Conservation (phyloP, 768 basidiomycete genomes). For the Trametes cingulata region DNA sequence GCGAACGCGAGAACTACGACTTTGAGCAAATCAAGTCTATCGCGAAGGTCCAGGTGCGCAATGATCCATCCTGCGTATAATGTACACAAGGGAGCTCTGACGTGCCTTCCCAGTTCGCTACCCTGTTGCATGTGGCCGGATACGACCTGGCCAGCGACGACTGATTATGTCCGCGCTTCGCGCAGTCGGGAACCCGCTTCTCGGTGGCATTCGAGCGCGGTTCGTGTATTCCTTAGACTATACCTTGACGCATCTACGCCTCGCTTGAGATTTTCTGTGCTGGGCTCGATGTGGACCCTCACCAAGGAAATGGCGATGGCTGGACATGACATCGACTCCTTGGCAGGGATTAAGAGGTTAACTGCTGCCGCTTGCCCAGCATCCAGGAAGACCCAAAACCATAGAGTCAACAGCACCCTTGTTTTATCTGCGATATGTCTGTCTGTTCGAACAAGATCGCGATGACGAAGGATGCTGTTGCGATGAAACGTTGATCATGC, state of each 20-base stretch:
- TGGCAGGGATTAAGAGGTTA: too few relatives aligned
- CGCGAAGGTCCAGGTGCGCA: slow-evolving; percentile 77
- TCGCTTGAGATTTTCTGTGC: too few relatives aligned
- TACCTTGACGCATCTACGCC: neutral
- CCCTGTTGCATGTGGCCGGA: slow-evolving; percentile 9
- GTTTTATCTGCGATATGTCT: too few relatives aligned
- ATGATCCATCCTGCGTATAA: too few relatives aligned
- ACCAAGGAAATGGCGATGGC: too few relatives aligned
- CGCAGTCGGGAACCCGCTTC: neutral
- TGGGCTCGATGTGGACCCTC: too few relatives aligned
- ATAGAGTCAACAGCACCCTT: too few relatives aligned
- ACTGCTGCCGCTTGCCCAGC: too few relatives aligned
- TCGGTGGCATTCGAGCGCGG: neutral
- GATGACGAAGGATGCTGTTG: neutral
- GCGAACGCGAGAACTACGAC: slow-evolving; percentile 79
- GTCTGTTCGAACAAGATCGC: too few relatives aligned
- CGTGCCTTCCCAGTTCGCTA: neutral
- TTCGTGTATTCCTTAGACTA: neutral
- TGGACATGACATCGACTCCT: too few relatives aligned
- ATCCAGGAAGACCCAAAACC: too few relatives aligned
- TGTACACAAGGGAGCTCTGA: too few relatives aligned
- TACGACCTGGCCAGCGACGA: slow-evolving; percentile 1
- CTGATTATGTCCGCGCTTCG: neutral
- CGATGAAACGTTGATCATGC: slow-evolving; percentile 1
- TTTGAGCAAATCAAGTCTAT: slow-evolving; percentile 80